Evolutionary conservation across 2,329 filamentous ascomycete species (phyloP).

Genomic region (Aspergillus thermomutatus): DNA sequence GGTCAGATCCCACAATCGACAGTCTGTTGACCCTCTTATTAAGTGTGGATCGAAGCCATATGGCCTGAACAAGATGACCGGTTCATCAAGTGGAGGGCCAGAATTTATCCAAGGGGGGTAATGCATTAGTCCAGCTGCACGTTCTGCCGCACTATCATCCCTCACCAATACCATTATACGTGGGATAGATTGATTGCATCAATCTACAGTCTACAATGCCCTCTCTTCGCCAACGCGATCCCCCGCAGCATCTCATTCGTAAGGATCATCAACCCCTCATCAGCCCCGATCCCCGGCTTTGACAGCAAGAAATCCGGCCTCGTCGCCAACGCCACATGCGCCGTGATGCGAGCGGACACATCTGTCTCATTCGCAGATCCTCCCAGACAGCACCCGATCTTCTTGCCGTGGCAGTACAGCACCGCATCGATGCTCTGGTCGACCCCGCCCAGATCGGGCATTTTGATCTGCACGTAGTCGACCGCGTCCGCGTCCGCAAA

Average conservation of each 20-base stretch:
- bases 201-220: too few species aligned
- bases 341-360: slow-evolving; percentile 27
- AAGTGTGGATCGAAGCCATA: too few species aligned
- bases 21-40: not conserved
- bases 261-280: slow-evolving; percentile 7
- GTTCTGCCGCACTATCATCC: too few species aligned
- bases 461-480: slow-evolving; percentile 19
- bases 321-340: slow-evolving; percentile 10
- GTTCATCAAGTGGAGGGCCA: too few species aligned
- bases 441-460: slow-evolving; percentile 16
- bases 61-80: too few species aligned
- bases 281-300: slow-evolving; percentile 5
- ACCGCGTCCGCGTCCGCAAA: slow-evolving; percentile 15
- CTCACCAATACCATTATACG: too few species aligned
- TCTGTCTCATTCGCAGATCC: slow-evolving; percentile 18
- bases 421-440: slow-evolving; percentile 17
- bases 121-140: too few species aligned
- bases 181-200: too few species aligned
- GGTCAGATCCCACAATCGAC: not conserved
- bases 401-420: slow-evolving; percentile 11
- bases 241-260: slow-evolving; percentile 8
- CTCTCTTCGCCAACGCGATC: not conserved
- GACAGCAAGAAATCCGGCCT: slow-evolving; percentile 4
- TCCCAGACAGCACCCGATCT: slow-evolving; percentile 14
- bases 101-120: too few species aligned